Base-by-base conservation (phyloP, 768 basidiomycete genomes). In the Auricularia sp. region DNA sequence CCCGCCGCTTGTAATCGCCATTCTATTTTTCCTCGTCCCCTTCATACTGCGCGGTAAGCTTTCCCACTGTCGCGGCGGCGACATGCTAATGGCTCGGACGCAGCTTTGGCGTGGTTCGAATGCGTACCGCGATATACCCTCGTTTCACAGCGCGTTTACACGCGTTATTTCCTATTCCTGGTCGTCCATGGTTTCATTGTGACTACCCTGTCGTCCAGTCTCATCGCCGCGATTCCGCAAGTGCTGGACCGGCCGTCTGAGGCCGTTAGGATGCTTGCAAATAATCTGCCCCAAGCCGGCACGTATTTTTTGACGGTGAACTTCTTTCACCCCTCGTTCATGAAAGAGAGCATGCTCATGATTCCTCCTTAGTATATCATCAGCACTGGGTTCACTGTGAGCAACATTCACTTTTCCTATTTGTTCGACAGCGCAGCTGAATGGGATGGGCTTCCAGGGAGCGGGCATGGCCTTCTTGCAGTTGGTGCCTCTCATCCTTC, bases 101-200 rank as follows among this genome's bases (percentile, higher is more conserved):
- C 67, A 75, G 86, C 73, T 16, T 73, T 88, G 12, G 85, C 87
- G 21, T 83, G 82, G 76, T 86, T 87, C 67, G 84, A 89, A 71
- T 87, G 87, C 58, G 87, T 87, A 59, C 87, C 88, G 0, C 79
- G 84, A 44, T 83, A 82, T 66, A 87, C 86, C 0, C 75, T 84
- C 23, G 82, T 91, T n/a, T 86, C 87, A 56, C 76, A 87, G 65
- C 84, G 84, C 70, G 80, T 91, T 35, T 89, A 88, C 77, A 81
- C 81, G 11, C 80, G 89, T n/a, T 89, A 83, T 72, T 87, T 84
- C 72, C 68, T 87, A 65, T 87, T 88, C 74, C 77, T 87, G 34
- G 74, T 87, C 61, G 77, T 87, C 72, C 86, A 89, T 72, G 87
- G 87, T 65, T 90, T 90, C 79, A 76, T 90, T 64, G 81, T 87